These are phyloP conservation scores for Aphanomyces astaci DNA, from an alignment of 352 stramenopile species.

Conservation along the genomic window DNA sequence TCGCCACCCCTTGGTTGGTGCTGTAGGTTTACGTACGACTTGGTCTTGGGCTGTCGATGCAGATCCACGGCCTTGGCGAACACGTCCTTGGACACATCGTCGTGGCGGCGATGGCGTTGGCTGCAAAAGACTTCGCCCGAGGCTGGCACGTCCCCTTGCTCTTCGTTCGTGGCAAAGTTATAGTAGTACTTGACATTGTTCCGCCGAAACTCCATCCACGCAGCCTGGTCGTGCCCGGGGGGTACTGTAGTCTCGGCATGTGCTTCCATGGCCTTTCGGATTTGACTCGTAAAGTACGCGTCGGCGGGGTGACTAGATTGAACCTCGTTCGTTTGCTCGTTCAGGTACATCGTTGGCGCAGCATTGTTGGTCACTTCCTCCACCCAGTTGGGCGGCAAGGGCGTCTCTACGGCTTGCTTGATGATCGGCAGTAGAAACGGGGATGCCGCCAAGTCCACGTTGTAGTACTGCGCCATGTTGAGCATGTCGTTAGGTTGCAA, in stretches of 20 bases:
- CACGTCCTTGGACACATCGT: conserved; percentile 6
- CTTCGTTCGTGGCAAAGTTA: conserved; percentile 12
- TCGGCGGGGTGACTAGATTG: conserved; percentile 16
- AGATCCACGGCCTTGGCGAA: conserved; percentile 2
- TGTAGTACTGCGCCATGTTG: conserved; percentile 21
- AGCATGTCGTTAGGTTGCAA: conserved; percentile 5
- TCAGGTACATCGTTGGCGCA: conserved; percentile 5
- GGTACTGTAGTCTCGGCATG: neutral
- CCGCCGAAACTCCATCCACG: conserved; percentile 14
- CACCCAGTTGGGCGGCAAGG: conserved; percentile 16
- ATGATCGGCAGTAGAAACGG: conserved; percentile 4
- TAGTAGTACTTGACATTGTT: conserved; percentile 6
- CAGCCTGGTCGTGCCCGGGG: neutral
- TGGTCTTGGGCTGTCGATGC: conserved; percentile 11
- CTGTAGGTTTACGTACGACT: neutral
- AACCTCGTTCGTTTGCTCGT: neutral
- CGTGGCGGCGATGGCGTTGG: neutral
- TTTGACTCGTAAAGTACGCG: conserved; percentile 1
- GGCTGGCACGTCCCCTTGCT: neutral
- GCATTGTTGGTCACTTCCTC: neutral
- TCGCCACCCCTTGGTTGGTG: no score
- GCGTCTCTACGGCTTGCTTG: conserved; percentile 15
- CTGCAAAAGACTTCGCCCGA: neutral
- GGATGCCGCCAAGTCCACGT: neutral
- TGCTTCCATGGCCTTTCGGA: neutral